phyloP scores from a whole-genome alignment of 2,329 filamentous ascomycete species.

The Colletotrichum destructivum region DNA sequence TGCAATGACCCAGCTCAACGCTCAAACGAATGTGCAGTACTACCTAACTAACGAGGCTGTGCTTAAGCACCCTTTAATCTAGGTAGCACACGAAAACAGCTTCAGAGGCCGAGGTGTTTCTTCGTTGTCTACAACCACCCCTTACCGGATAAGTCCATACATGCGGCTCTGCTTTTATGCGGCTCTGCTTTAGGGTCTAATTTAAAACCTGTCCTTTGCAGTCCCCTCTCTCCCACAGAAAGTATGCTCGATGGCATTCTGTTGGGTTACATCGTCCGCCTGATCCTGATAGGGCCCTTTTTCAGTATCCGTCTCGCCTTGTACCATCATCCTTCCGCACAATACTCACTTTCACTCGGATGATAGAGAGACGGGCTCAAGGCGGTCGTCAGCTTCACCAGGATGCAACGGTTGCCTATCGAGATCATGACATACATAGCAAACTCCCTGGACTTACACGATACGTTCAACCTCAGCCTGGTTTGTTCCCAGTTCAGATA shows the following conservation, averaged over 20 bases:
- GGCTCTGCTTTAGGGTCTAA: neutral
- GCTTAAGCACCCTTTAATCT: too few relatives aligned
- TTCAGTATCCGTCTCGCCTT: neutral
- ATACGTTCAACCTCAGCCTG: slow-evolving; percentile 70
- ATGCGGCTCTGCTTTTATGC: neutral
- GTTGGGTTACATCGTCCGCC: neutral
- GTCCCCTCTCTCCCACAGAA: neutral
- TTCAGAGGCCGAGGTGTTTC: too few relatives aligned
- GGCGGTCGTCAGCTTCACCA: slow-evolving; percentile 18
- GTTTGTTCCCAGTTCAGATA: slow-evolving; percentile 66
- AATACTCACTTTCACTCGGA: neutral
- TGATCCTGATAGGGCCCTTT: neutral
- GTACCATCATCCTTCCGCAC: neutral
- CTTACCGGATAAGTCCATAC: too few relatives aligned
- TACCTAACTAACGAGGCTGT: too few relatives aligned
- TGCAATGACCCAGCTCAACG: too few relatives aligned
- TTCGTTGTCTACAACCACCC: neutral
- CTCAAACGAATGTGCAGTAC: too few relatives aligned
- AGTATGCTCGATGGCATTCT: neutral
- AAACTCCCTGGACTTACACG: slow-evolving; percentile 68
- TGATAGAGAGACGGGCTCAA: slow-evolving; percentile 9
- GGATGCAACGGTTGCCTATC: slow-evolving; percentile 64
- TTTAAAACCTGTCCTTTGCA: neutral
- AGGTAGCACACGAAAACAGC: too few relatives aligned
- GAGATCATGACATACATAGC: slow-evolving; percentile 76